Conservation (phyloP, 177 flowering plant species). For the Tripterygium wilfordii region DNA sequence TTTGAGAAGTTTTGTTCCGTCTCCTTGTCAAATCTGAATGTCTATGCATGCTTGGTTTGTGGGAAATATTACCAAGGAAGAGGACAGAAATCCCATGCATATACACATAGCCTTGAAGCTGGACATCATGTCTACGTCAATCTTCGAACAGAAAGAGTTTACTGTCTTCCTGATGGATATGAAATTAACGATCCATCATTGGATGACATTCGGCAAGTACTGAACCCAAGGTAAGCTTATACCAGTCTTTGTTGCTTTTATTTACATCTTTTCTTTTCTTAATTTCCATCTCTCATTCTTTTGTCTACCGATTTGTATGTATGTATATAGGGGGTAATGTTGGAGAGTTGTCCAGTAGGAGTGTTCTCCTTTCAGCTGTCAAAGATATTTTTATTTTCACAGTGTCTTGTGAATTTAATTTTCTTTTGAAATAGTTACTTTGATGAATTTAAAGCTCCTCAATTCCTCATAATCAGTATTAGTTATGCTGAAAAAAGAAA, state of each 20-base stretch:
- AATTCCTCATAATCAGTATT: too few species aligned
- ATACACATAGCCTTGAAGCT: slow-evolving; percentile 96
- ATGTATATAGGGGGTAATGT: neutral
- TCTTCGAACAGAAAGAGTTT: slow-evolving; percentile 83
- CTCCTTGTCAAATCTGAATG: slow-evolving; percentile 93
- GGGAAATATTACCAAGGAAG: slow-evolving; percentile 98
- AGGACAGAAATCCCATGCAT: slow-evolving; percentile 96
- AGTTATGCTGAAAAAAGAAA: too few species aligned
- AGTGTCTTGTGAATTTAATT: too few species aligned
- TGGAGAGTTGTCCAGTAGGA: too few species aligned
- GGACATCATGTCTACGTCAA: slow-evolving; percentile 97
- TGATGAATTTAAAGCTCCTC: too few species aligned
- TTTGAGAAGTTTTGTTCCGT: slow-evolving; percentile 98
- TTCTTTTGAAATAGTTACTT: too few species aligned
- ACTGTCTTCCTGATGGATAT: slow-evolving; percentile 99
- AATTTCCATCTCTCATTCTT: neutral
- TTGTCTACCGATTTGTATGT: neutral
- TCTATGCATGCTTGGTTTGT: slow-evolving; percentile 95
- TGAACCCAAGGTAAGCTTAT: slow-evolving; percentile 69
- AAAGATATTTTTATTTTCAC: too few species aligned
- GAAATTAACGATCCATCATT: slow-evolving; percentile 92
- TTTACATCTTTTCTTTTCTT: slow-evolving; percentile 4
- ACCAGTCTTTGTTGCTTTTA: neutral
- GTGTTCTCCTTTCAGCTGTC: too few species aligned
- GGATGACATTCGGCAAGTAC: slow-evolving; percentile 92